These are phyloP conservation scores for Saksenaea vasiformis DNA, from an alignment of 371 early-diverging fungal species.

Conservation along the genomic window DNA sequence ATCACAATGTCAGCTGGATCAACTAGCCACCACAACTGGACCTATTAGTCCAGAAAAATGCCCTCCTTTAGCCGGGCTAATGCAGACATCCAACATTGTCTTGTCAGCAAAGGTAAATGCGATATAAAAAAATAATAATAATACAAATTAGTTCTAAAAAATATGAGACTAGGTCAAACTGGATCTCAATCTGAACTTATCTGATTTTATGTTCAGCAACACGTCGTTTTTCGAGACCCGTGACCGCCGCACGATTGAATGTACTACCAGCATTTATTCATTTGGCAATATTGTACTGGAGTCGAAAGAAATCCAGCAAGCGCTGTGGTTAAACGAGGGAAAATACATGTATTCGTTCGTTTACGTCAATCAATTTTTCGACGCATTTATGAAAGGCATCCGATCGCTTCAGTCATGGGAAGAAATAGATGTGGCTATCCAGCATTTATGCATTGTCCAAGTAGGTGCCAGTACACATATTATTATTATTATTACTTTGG, in stretches of 20 bases:
- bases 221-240: slow-evolving; percentile 57
- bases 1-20: slow-evolving; percentile 40
- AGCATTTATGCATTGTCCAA: slow-evolving; percentile 58
- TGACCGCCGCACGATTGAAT: slow-evolving; percentile 54
- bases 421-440: slow-evolving; percentile 55
- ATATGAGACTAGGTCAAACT: slow-evolving; percentile 30
- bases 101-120: slow-evolving; percentile 30
- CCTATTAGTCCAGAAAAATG: slow-evolving; percentile 32
- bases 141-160: neutral
- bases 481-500: neutral
- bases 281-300: slow-evolving; percentile 67
- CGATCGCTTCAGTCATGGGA: slow-evolving; percentile 47
- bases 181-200: slow-evolving; percentile 42
- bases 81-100: slow-evolving; percentile 16
- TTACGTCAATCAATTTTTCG: slow-evolving; percentile 62
- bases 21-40: slow-evolving; percentile 15
- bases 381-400: slow-evolving; percentile 57
- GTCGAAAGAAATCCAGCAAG: slow-evolving; percentile 59
- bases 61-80: slow-evolving; percentile 26
- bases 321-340: slow-evolving; percentile 40
- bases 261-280: slow-evolving; percentile 65
- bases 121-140: neutral
- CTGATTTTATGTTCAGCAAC: slow-evolving; percentile 47
- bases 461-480: slow-evolving; percentile 16
- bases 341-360: slow-evolving; percentile 57